Evolutionary conservation across 352 stramenopile species (phyloP).

Genomic region (Lagenidium sp.): DNA sequence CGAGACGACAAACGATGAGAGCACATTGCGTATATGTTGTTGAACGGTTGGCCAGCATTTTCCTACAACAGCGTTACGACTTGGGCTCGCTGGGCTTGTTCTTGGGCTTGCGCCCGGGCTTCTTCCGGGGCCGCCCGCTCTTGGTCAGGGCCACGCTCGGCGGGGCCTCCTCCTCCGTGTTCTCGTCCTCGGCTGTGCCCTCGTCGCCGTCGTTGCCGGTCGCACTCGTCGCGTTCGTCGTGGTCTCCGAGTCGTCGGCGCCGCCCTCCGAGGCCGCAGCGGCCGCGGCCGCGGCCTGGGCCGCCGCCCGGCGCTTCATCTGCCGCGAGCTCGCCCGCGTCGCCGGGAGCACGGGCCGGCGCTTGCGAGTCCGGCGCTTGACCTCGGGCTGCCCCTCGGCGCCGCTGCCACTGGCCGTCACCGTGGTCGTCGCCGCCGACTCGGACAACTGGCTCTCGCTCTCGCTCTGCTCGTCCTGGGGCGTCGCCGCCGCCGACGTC

Average conservation of each 20-base stretch:
- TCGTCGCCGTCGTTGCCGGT: no score
- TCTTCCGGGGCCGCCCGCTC: slow-evolving; percentile 36
- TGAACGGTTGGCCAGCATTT: no score
- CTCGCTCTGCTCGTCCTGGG: slow-evolving; percentile 42
- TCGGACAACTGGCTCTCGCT: slow-evolving; percentile 51
- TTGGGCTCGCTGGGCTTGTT: no score
- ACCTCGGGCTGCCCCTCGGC: slow-evolving; percentile 5
- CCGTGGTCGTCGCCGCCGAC: slow-evolving; percentile 21
- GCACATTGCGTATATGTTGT: no score
- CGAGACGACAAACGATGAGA: no score
- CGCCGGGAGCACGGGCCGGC: slow-evolving; percentile 30
- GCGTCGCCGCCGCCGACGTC: slow-evolving; percentile 3
- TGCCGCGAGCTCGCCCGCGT: slow-evolving; percentile 63
- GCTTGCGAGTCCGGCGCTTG: slow-evolving; percentile 33
- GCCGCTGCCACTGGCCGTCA: background rate
- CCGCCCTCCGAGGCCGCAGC: slow-evolving; percentile 6
- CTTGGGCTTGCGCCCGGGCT: slow-evolving; percentile 38
- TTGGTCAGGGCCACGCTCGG: slow-evolving; percentile 24
- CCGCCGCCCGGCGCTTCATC: slow-evolving; percentile 38
- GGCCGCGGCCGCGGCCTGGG: slow-evolving; percentile 18
- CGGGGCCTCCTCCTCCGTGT: background rate
- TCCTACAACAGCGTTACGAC: no score
- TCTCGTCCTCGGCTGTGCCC: no score
- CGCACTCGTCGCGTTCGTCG: slow-evolving; percentile 24
- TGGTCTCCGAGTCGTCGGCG: slow-evolving; percentile 18